Base-by-base conservation (phyloP, 2,329 filamentous ascomycete genomes). In the Microsporum ferrugineum region DNA sequence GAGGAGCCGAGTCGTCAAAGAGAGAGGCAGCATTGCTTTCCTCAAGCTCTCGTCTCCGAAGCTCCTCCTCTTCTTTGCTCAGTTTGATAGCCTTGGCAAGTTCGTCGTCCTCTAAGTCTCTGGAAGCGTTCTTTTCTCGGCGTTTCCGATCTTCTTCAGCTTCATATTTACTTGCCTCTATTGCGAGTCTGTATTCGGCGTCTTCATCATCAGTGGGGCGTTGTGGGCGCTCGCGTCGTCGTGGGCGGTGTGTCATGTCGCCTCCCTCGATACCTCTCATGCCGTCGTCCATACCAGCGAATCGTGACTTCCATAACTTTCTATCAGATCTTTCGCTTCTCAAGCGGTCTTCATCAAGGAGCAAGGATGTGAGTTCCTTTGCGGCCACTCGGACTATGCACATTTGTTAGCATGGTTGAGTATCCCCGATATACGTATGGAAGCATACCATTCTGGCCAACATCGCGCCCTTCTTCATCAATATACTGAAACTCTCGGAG, bases 401-500 rank as follows among this genome's bases (percentile, higher is more conserved):
- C 36, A 8, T 7, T 10, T 10, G 14, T 59, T 36, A 58, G 38
- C 33, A 59, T 41, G 8, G 1, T 6, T 29, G 23, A 5, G n/a
- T 39, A 3, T 14, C 2, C 31, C n/a, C 1, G n/a, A 53, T 5
- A 53, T 34, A 3, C 1, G 14, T 27, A 31, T 23, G 1, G 31
- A 7, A 57, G 76, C 85, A 67, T 79, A 96, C 94, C 92, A 77
- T 96, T 97, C 71, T 96, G 90, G 60, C 94, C 94, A 57, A 99
- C 94, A 72, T 99, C 94, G 65, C 88, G 84, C 56, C 91, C 90
- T 65, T 99, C 94, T 71, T 99, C 94, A 67, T 99, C 94, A 59
- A 95, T 84, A 73, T 97, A 95, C 71, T 94, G 88, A 70, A 99
- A 99, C 75, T 99, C 94, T 71, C 94, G 88, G 73, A 99, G 77